Conservation (phyloP, 179 eudicot species). For the Camellia oleifera region DNA sequence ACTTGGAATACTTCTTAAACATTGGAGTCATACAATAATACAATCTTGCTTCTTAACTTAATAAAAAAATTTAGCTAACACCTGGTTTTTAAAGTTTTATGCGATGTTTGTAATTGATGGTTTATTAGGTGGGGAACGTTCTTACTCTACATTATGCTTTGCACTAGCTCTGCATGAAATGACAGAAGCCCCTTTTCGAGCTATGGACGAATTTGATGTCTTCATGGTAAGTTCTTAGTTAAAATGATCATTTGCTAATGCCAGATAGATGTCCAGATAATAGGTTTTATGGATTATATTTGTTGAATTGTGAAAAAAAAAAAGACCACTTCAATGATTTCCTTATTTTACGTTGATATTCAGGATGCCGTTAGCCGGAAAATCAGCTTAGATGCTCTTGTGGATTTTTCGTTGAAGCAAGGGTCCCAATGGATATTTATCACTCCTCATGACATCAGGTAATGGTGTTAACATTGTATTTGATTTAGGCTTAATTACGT, state of each 20-base stretch:
- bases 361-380: conserved; percentile 99
- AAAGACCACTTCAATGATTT: not conserved
- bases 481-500: not conserved
- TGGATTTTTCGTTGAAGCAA: conserved; percentile 83
- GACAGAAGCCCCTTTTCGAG: conserved; percentile 99
- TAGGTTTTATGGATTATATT: not conserved
- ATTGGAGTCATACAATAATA: not conserved
- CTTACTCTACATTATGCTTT: conserved; percentile 94
- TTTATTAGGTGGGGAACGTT: conserved; percentile 86
- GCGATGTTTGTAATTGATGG: not conserved
- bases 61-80: not conserved
- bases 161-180: conserved; percentile 95
- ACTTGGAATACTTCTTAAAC: not conserved
- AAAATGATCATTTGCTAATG: not conserved
- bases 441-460: conserved; percentile 99
- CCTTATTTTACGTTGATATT: conserved; percentile 14
- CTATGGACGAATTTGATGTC: conserved; percentile 99
- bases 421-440: conserved; percentile 98
- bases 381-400: conserved; percentile 86
- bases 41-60: not conserved
- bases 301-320: not conserved
- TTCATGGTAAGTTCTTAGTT: conserved; percentile 64
- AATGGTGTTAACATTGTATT: conserved; percentile 8
- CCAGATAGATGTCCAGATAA: not conserved
- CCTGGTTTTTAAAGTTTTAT: not conserved